Evolutionary conservation across 2,329 filamentous ascomycete genomes (phyloP), one percentile per base, ranked within the genome.

Genomic region (Ophiosphaerella herpotricha): DNA sequence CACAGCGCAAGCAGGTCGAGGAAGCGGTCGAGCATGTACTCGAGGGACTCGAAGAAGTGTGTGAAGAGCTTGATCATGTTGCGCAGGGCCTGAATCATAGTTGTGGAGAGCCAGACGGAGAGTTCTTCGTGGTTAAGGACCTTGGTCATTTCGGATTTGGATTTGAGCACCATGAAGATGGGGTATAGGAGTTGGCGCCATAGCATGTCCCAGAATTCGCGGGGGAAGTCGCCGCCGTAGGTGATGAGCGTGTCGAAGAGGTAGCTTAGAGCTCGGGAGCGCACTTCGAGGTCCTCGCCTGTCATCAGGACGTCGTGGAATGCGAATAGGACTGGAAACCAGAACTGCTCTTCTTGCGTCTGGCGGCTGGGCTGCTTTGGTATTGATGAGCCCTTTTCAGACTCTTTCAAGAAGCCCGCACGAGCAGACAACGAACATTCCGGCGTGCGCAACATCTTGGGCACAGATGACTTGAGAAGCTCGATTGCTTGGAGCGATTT

Each of bases 221-320:
- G 80, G 3, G 93, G 91, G 65, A 97, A 99, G 60, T 91, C 89
- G 14, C 90, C 89, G 32, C 95, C 94, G 62, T 97, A 94, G 55
- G 85, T 86, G 50, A 96, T 87, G 6, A 99, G 80, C 0, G 91
- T 91, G 51, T 97, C 93, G 64, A 99, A 99, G 54, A 99, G 91
- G 74, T 97, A 99, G 62, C 92, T 96, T 35, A 99, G 80, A 2
- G 95, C 94, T 62, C 83, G 75, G 55, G 84, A 97, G 50, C 94
- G 88, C 35, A 97, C 94, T 75, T 99, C 94, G 14, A 99, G 82
- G 70, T 99, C 94, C 74, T 99, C 95, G 2, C 95, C 94, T 1
- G 94, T 99, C 94, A 99, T 99, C 40, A 99, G 78, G 18, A 99
- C 92, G 72, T 99, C 94, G 70, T 99, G 94, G 79, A 99, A 99